Base-by-base conservation (phyloP, 352 stramenopile genomes). In the Pythium insidiosum region DNA sequence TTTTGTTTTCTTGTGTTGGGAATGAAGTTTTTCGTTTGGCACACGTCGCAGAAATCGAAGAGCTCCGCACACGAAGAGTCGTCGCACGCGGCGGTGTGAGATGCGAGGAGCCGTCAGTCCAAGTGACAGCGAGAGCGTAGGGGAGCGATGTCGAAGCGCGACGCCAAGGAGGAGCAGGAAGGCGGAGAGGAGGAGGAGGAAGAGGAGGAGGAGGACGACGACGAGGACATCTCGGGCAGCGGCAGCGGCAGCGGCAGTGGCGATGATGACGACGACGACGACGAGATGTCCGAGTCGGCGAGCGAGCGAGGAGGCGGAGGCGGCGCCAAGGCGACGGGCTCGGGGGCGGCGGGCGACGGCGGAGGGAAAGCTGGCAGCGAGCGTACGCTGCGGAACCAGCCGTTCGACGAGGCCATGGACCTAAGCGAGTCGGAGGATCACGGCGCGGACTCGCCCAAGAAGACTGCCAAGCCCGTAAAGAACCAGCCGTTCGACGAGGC, bases 371-470 rank as follows among this genome's bases (percentile, higher is more conserved):
- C 36, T 5, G 58, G 69, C 29, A 75, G 57, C 24, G 68, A 84
- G 50, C 75, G 73, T 4, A 59, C 50, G 22, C 53, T 90, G 7
- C 58, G 61, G 47, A 93, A 93, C 39, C 80, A 93, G 63, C 80
- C 80, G 10, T 93, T 93, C 33, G 82, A 95, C 38, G 84, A 93
- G 46, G 71, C 78, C 10, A 50, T 95, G n/a, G 82, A 94, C 38
- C 58, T 95, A 40, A 94, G 81, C 42, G 82, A 93, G 53, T 94
- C 81, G 9, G 68, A 80, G 28, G 65, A 64, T 34, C 36, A 22
- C 4, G 60, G 49, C 53, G 50, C 60, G 16, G 73, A 87, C 22
- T 85, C 74, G 31, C 77, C 73, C 45, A 86, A 83, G 59, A 83
- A 75, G 31, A 50, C 49, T 21, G 38, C 37, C 21, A 74, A 73